Percentiles rank a stretch among this genome's conserved stretches.
phyloP scores from a whole-genome alignment of 106 monocot species.

The Dendrobium huoshanense region DNA sequence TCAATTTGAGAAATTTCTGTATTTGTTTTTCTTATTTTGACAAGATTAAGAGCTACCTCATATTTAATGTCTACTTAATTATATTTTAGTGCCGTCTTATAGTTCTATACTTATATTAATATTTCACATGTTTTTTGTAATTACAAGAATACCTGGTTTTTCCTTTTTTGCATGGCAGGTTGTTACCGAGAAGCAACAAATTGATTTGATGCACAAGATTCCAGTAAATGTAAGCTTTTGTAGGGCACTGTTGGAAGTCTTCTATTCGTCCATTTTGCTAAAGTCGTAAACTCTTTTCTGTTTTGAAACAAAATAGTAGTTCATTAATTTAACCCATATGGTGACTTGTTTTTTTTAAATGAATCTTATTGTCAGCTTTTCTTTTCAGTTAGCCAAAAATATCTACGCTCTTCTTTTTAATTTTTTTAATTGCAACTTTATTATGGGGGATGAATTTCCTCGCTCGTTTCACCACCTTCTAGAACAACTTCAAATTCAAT shows the following conservation, averaged over 20 bases:
- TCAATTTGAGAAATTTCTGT: too few species aligned
- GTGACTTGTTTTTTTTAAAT: background rate
- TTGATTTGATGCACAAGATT: constrained; percentile 55
- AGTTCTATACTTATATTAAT: background rate
- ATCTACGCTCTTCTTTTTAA: background rate
- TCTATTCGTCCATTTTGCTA: too few species aligned
- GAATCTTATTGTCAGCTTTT: background rate
- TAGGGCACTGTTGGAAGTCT: too few species aligned
- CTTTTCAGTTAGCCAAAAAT: background rate
- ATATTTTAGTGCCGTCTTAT: background rate
- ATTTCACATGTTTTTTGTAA: background rate
- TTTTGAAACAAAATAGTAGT: background rate
- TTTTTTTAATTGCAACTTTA: background rate
- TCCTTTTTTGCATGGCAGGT: constrained; percentile 20
- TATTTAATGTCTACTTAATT: constrained; percentile 1
- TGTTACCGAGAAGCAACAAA: constrained; percentile 27
- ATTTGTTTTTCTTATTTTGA: background rate
- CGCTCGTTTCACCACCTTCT: background rate
- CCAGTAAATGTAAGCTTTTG: constrained; percentile 47
- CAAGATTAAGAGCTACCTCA: background rate
- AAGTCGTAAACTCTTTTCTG: background rate
- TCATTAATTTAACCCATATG: background rate
- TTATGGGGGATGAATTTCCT: background rate
- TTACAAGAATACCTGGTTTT: background rate
- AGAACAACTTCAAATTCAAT: background rate